A percentile compares a stretch with the other conserved stretches of the same genome.
Conservation (phyloP, 257 asterid genomes). For the Petrea volubilis region DNA sequence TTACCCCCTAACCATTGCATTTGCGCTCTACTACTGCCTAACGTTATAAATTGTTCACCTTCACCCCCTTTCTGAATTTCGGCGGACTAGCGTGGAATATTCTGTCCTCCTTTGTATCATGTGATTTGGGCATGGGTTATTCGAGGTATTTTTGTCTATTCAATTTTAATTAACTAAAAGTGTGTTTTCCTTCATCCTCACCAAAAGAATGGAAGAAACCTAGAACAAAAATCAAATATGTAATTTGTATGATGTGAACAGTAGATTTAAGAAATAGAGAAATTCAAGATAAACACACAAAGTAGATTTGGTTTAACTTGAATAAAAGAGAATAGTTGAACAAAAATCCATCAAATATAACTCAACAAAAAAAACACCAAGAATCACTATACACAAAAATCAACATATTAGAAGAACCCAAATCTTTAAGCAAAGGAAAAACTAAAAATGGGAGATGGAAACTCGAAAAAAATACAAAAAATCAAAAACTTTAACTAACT, state of each 20-base stretch:
- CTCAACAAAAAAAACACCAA: neutral
- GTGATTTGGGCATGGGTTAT: no score
- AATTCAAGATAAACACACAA: conserved; percentile 12
- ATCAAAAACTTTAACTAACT: neutral
- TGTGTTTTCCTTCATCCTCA: no score
- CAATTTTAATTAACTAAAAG: no score
- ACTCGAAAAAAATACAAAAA: no score
- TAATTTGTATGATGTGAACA: conserved; percentile 43
- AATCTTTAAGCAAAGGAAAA: neutral
- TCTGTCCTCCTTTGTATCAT: no score
- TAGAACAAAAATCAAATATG: conserved; percentile 36
- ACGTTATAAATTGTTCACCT: no score
- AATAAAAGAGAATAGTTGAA: neutral
- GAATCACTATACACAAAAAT: neutral
- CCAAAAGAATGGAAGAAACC: conserved; percentile 29
- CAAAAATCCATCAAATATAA: conserved; percentile 18
- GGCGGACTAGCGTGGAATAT: no score
- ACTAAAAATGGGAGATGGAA: neutral
- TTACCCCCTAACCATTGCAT: no score
- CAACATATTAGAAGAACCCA: neutral
- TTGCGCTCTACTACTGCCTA: no score
- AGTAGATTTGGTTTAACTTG: conserved; percentile 39
- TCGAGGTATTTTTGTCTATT: no score
- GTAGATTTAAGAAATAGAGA: conserved; percentile 25
- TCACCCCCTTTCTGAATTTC: no score